Base-by-base conservation (phyloP, 345 rosid species). In the Eucalyptus pauciflora region DNA sequence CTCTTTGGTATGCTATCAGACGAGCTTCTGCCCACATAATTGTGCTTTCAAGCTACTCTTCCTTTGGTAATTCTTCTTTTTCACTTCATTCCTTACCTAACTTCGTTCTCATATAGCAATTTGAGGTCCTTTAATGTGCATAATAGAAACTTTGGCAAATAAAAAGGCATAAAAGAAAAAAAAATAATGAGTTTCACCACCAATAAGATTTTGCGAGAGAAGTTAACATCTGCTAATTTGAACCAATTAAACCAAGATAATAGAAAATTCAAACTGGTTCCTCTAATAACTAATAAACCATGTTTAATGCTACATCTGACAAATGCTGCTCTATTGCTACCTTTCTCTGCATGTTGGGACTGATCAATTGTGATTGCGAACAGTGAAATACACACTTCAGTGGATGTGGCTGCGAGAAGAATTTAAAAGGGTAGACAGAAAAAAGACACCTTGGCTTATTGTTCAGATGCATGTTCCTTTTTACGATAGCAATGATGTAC, bases 11-110 rank as follows among this genome's bases (percentile, higher is more conserved):
- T 92, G 96, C 99, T 48, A 86, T 97, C 89, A 95, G 95, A 93
- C 95, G 98, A 88, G 99, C 98, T 49, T 97, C 98, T 11, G 98
- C 98, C 87, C 99, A 96, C 90, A 92, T 97, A 89, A 95, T 97
- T 88, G 97, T 94, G 92, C 93, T 96, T 91, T 97, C 98, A 86
- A 95, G 97, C 95, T 97, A 97, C 94, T 96, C 99, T 83, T 92
- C 99, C 80, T 97, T 93, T 89, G 99, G 99, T 96, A 96, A 93
- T 48, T 90, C 87, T 33, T 52, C 69, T 52, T 86, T 56, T 86
- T 86, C 22, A 5, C 24, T 29, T 31, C 46, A 16, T 10, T 76
- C 27, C 62, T 24, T 86, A 5, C 87, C 87, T 86, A 54, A 50
- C 5, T 50, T 50, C 4, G 2, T 86, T 49, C 45, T 6, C 15